Conservation (phyloP, 495 filamentous ascomycete species). For the Penicillium nucicola region DNA sequence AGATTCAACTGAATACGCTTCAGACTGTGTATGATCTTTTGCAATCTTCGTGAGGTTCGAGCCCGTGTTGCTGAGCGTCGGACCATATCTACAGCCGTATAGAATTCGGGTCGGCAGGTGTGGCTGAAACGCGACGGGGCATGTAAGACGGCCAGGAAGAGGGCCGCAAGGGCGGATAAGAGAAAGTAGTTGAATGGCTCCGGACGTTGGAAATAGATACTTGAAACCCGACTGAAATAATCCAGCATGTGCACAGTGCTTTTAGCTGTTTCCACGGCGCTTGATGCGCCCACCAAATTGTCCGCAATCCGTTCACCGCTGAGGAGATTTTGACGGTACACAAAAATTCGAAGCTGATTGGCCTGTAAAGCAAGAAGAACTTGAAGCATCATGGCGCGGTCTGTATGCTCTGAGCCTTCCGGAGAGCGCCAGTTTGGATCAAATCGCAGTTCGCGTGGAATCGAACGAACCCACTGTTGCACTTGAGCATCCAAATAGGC, state of each 20-base stretch:
- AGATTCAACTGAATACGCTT: slow-evolving; percentile 34
- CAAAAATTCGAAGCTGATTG: slow-evolving; percentile 77
- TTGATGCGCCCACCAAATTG: slow-evolving; percentile 60
- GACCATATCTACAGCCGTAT: slow-evolving; percentile 75
- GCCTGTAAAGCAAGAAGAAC: slow-evolving; percentile 61
- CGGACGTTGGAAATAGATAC: slow-evolving; percentile 72
- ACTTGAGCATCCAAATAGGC: slow-evolving; percentile 71
- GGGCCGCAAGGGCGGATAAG: slow-evolving; percentile 69
- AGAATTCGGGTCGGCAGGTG: slow-evolving; percentile 70
- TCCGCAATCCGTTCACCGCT: slow-evolving; percentile 66
- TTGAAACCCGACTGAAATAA: slow-evolving; percentile 66
- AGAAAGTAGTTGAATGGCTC: slow-evolving; percentile 85
- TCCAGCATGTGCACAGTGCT: slow-evolving; percentile 72
- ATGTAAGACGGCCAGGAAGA: slow-evolving; percentile 77
- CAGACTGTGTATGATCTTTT: slow-evolving; percentile 38
- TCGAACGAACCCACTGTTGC: slow-evolving; percentile 68
- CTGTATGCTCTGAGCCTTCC: slow-evolving; percentile 26
- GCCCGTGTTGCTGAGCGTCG: slow-evolving; percentile 52
- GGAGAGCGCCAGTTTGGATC: slow-evolving; percentile 36
- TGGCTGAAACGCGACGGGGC: slow-evolving; percentile 69
- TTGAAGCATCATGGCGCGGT: slow-evolving; percentile 37
- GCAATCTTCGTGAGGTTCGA: slow-evolving; percentile 33
- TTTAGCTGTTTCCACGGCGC: slow-evolving; percentile 70
- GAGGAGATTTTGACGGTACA: slow-evolving; percentile 75
- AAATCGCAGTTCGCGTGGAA: slow-evolving; percentile 54